Evolutionary conservation across 2,329 filamentous ascomycete species (phyloP).

Genomic region (Diplodia seriata): DNA sequence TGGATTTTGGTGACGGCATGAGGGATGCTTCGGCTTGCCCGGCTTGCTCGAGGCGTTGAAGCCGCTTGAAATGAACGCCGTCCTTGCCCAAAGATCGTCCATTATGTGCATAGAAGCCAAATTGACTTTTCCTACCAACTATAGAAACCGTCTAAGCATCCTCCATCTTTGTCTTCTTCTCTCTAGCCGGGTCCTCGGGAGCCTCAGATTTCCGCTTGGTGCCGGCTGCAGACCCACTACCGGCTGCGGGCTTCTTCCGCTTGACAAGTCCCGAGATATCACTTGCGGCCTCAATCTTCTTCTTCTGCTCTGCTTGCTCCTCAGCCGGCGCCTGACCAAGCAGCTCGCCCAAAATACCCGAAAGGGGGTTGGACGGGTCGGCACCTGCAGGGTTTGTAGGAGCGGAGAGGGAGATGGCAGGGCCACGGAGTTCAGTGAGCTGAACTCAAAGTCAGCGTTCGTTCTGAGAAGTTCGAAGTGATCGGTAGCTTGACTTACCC

Average conservation of each 20-base stretch:
- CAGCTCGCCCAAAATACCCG: slow-evolving; percentile 69
- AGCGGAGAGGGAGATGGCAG: slow-evolving; percentile 65
- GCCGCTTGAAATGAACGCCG: too few species aligned
- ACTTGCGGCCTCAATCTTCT: slow-evolving; percentile 75
- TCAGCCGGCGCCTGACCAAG: slow-evolving; percentile 68
- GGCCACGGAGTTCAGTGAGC: slow-evolving; percentile 72
- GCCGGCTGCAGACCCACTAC: not conserved
- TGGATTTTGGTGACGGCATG: too few species aligned
- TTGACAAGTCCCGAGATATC: slow-evolving; percentile 78
- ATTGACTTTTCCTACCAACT: not conserved
- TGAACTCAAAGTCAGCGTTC: slow-evolving; percentile 45
- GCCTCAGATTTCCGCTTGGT: slow-evolving; percentile 30
- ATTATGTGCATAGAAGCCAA: not conserved
- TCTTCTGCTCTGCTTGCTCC: slow-evolving; percentile 69
- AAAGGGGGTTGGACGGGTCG: slow-evolving; percentile 54
- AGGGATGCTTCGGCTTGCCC: not conserved
- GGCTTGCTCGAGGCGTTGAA: too few species aligned
- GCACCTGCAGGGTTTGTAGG: slow-evolving; percentile 60
- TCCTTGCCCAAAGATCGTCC: not conserved
- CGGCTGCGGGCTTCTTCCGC: slow-evolving; percentile 59
- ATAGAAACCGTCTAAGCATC: not conserved
- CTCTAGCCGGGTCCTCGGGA: slow-evolving; percentile 31
- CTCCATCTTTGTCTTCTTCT: slow-evolving; percentile 34
- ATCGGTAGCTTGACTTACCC: slow-evolving; percentile 57
- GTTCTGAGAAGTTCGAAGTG: not conserved